Evolutionary conservation across 2,329 filamentous ascomycete genomes (phyloP), one percentile per base, ranked within the genome.

Genomic region (Penicillium capsulatum): DNA sequence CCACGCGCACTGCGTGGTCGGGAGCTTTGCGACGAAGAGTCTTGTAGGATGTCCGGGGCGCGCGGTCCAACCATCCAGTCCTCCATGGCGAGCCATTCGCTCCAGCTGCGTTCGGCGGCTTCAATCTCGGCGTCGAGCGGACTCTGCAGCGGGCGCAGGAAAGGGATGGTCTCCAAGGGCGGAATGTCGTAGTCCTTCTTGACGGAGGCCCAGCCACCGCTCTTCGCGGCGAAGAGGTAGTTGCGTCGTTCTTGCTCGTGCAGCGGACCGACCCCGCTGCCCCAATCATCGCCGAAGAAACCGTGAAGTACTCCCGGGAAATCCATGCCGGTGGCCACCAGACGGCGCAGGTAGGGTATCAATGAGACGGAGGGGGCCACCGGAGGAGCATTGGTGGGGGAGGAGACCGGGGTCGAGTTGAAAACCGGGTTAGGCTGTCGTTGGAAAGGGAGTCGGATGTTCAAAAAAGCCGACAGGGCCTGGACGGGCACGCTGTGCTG

Each of bases 31-130:
- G 65, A 67, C 3, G 60, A 62, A 3, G 63, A 64, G 35, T 67
- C 66, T 31, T 58, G 55, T 15, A 68, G 53, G 4, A 51, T 51
- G 47, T 73, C 72, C 5, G 84, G 85, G 20, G 83, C 83, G 45
- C 86, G 72, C 1, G 86, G 85, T 2, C 90, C 90, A n/a, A 96
- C 72, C 89, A 95, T 94, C 91, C 91, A 97, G 64, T 96, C 91
- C 65, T 95, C 88, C 87, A 96, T 94, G 9, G 87, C 87, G 20
- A 96, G 70, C 91, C 91, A 97, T 57, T 91, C 83, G 60, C 88
- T 94, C 92, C 92, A 98, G 44, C 76, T 81, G 46, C 78, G 76
- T 68, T 97, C 91, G 0, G 90, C 90, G 10, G 72, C 77, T 47
- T 86, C 78, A 46, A 97, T 86, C 68, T 97, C 92, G 15, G 80